Percentiles rank a stretch among this genome's conserved stretches.
phyloP scores from a whole-genome alignment of 352 stramenopile genomes.

The Pythium volutum region DNA sequence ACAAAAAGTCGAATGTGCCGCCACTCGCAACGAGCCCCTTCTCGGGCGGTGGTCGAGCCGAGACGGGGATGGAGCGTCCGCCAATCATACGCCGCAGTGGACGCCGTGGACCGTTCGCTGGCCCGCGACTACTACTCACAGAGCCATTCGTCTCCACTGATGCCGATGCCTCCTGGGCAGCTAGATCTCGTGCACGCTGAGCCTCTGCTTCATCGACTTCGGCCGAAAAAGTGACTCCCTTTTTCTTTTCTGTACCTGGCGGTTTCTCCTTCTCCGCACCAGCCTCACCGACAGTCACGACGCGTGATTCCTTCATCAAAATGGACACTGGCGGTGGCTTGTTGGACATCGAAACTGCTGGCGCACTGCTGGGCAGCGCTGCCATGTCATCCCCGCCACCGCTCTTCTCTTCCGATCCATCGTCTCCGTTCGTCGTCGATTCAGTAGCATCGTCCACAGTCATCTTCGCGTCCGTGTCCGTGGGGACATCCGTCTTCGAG shows the following conservation, averaged over 20 bases:
- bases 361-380: not conserved
- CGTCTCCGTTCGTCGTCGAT: not conserved
- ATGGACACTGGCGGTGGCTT: slow-evolving; percentile 20
- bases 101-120: slow-evolving; percentile 32
- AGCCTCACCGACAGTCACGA: slow-evolving; percentile 17
- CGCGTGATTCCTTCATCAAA: slow-evolving; percentile 21
- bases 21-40: slow-evolving; percentile 71
- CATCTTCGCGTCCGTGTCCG: not conserved
- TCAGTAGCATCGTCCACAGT: not conserved
- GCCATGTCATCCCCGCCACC: not conserved
- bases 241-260: slow-evolving; percentile 26
- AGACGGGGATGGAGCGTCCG: slow-evolving; percentile 24
- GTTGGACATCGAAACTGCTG: not conserved
- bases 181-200: slow-evolving; percentile 3
- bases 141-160: slow-evolving; percentile 1
- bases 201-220: slow-evolving; percentile 24
- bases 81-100: slow-evolving; percentile 21
- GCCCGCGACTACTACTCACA: not conserved
- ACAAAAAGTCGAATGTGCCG: slow-evolving; percentile 83
- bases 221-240: slow-evolving; percentile 61
- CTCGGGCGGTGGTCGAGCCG: slow-evolving; percentile 25
- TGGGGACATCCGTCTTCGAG: not conserved
- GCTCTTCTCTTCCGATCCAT: slow-evolving; percentile 3
- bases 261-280: slow-evolving; percentile 11
- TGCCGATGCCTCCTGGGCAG: not conserved